phyloP scores from a whole-genome alignment of 208 protist genomes.

The Leishmania braziliensis region DNA sequence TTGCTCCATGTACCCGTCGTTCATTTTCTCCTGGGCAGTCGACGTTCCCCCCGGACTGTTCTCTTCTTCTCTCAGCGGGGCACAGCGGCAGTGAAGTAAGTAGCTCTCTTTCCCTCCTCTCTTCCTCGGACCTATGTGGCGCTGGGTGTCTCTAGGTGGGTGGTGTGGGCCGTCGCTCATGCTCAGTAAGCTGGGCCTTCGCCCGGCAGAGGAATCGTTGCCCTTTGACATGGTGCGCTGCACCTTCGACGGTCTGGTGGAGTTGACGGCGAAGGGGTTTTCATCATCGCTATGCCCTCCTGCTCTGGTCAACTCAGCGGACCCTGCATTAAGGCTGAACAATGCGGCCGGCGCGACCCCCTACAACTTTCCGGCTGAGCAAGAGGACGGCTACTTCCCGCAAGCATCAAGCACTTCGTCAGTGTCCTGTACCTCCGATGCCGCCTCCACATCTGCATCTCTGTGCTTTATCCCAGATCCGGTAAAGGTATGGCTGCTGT shows the following conservation, averaged over 20 bases:
- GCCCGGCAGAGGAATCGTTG: constrained; percentile 38
- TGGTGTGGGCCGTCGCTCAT: constrained; percentile 85
- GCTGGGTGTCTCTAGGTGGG: constrained; percentile 81
- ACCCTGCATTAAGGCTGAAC: background rate
- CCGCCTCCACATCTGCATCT: background rate
- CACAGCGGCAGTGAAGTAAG: background rate
- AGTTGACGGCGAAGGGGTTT: constrained; percentile 62
- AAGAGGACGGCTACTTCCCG: constrained; percentile 29
- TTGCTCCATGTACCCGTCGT: background rate
- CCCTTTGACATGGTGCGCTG: constrained; percentile 87
- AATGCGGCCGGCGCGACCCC: background rate
- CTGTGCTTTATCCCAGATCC: constrained; percentile 56
- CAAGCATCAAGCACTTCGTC: background rate
- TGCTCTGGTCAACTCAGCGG: background rate
- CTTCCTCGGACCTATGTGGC: constrained; percentile 46
- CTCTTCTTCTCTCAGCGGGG: background rate
- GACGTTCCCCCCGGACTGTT: background rate
- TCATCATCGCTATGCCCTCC: constrained; percentile 7
- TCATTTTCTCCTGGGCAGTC: background rate
- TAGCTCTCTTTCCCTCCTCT: background rate
- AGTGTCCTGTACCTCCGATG: background rate
- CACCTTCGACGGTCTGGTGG: constrained; percentile 79
- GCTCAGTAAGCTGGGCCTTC: constrained; percentile 73
- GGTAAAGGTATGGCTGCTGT: constrained; percentile 73
- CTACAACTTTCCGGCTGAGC: constrained; percentile 8